Base-by-base conservation (phyloP, 2,329 filamentous ascomycete genomes). In the Diaporthe citriasiana region DNA sequence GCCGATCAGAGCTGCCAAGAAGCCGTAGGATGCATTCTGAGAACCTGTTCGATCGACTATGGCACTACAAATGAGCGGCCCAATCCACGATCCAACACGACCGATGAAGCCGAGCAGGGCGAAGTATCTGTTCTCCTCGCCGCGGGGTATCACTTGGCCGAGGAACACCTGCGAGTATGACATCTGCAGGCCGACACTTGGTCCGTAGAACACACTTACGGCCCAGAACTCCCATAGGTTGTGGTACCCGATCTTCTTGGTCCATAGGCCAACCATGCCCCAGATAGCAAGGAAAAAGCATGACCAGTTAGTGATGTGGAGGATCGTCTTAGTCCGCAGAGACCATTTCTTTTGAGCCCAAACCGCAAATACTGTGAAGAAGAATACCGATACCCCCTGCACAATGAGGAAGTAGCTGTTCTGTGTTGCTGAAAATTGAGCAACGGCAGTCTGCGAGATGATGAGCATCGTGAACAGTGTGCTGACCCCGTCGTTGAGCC, bases 211-310 rank as follows among this genome's bases (percentile, higher is more conserved):
- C 2, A 59, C 69, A 9, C 38, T 71, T 25, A 59, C 33, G 0
- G 40, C 51, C 69, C 69, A 71, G 30, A 71, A 71, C 17, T 71
- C 69, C 69, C 69, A 71, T 13, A 71, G 33, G 6, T 71, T 71
- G n/a, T 71, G 69, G 42, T 59, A 60, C 2, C 69, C 69, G 38
- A 71, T 38, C 27, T 38, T 59, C 5, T 17, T 59, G 12, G 69
- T 71, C 69, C 69, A 71, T 25, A 71, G n/a, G 5, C 69, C 69
- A n/a, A 51, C 33, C 69, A 63, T 71, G 13, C 69, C 69, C 69
- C 69, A 71, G 2, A 47, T 40, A 2, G 51, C 40, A 1, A 71
- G 51, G 42, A 71, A 35, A 17, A 60, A 50, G n/a, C 51, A 59
- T 1, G 51, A 59, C 51, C 42, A 50, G 19, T 59, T 60, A 22